phyloP scores from a whole-genome alignment of 805 yeast genomes.

The Candida ascalaphidarum region DNA sequence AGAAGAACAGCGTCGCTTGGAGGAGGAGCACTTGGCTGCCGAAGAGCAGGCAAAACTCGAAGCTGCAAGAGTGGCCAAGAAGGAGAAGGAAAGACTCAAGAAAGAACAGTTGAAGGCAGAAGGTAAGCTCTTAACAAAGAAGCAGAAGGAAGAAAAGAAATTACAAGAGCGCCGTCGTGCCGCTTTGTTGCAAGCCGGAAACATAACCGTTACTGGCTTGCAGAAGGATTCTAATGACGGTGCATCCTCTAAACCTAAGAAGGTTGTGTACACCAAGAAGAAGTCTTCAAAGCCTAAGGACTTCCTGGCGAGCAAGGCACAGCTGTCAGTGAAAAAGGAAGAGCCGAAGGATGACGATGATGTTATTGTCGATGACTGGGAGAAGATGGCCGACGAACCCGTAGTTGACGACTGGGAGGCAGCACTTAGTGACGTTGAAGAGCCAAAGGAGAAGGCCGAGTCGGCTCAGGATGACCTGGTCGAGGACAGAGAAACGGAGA shows the following conservation, averaged over 20 bases:
- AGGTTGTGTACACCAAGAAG: constrained; percentile 68
- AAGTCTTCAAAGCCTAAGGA: constrained; percentile 45
- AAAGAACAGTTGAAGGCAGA: constrained; percentile 91
- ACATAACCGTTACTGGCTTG: constrained; percentile 69
- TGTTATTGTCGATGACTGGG: constrained; percentile 10
- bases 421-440: constrained; percentile 35
- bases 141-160: constrained; percentile 89
- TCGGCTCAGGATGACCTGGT: constrained; percentile 20
- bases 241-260: constrained; percentile 43
- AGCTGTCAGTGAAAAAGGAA: constrained; percentile 7
- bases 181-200: constrained; percentile 67
- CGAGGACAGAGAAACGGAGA: constrained; percentile 6
- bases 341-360: constrained; percentile 12
- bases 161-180: constrained; percentile 83
- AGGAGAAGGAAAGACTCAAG: constrained; percentile 80
- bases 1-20: constrained; percentile 41
- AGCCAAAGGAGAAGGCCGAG: constrained; percentile 19
- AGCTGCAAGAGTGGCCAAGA: constrained; percentile 55
- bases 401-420: constrained; percentile 86
- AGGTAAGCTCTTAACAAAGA: constrained; percentile 89
- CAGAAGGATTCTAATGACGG: constrained; percentile 22
- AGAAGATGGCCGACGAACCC: constrained; percentile 29
- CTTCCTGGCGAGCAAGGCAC: constrained; percentile 19
- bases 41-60: constrained; percentile 64
- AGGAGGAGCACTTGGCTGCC: constrained; percentile 39